Base-by-base conservation (phyloP, 352 stramenopile species). In the Lagenidium sp. region DNA sequence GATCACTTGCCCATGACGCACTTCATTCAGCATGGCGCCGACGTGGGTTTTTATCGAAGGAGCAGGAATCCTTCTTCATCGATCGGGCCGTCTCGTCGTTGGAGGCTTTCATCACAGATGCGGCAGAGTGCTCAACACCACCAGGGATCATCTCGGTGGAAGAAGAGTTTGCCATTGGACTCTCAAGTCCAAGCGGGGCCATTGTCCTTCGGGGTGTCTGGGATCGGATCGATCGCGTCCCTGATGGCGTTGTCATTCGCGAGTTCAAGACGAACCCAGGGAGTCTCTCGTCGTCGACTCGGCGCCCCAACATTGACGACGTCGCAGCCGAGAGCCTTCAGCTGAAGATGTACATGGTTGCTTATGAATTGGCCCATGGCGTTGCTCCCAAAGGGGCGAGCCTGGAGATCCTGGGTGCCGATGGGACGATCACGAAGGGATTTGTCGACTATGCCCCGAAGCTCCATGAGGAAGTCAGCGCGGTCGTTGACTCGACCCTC, bases 191-290 rank as follows among this genome's bases (percentile, higher is more conserved):
- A 68, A 44, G 68, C 62, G 29, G 40, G 0, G 60, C 81, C 24
- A 61, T 93, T 11, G 36, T 64, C 23, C 41, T 93, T 16, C 65
- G 63, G 22, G 80, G 80, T 1, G 68, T 93, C 1, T 90, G 77
- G 77, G 80, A 93, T 36, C 80, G 80, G 21, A 67, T 93, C 23
- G 80, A 93, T 21, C 40, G 29, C 15, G 45, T 59, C 19, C 18
- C 32, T 51, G 34, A 55, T 20, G 50, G 44, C 3, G 41, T 70
- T 2, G 49, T 88, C 8, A 82, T 93, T 18, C 68, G 83, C 40
- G 80, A 93, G 55, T 93, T 89, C 60, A 93, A 93, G 52, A 82
- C 80, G 10, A 90, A 89, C 37, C n/a, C n/a, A n/a, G n/a, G n/a
- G n/a, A n/a, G n/a, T n/a, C 66, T 87, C 43, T 64, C 68, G 35